These are phyloP conservation scores for Rasamsonia emersonii DNA, from an alignment of 2,329 filamentous ascomycete genomes.

Conservation along the genomic window DNA sequence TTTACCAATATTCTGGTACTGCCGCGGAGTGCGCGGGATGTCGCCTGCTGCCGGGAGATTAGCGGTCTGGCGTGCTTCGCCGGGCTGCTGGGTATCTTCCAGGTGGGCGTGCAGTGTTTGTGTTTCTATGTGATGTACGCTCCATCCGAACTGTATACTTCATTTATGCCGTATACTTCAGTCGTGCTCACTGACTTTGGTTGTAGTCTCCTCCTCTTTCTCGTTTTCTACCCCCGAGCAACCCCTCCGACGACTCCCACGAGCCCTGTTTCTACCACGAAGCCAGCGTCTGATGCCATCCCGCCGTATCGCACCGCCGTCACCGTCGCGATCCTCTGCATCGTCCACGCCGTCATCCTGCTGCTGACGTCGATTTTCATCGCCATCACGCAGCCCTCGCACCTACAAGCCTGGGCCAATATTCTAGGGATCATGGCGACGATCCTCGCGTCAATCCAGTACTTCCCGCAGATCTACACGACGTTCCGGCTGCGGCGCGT, in stretches of 20 bases:
- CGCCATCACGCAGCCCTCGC: conserved; percentile 51
- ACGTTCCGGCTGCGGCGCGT: conserved; percentile 80
- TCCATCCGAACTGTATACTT: conserved; percentile 1
- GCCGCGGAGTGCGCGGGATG: conserved; percentile 71
- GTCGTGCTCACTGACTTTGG: neutral
- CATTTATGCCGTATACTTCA: neutral
- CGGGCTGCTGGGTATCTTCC: conserved; percentile 77
- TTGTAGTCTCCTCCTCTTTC: conserved; percentile 75
- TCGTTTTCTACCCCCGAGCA: conserved; percentile 78
- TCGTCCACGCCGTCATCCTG: conserved; percentile 66
- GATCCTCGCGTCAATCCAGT: conserved; percentile 74
- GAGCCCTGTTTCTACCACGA: conserved; percentile 17
- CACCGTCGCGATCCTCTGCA: conserved; percentile 60
- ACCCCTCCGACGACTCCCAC: conserved; percentile 41
- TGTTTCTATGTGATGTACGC: conserved; percentile 82
- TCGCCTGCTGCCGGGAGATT: conserved; percentile 77
- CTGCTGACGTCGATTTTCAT: conserved; percentile 58
- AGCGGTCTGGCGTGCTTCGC: conserved; percentile 75
- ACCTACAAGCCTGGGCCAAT: conserved; percentile 74
- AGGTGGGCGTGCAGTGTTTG: conserved; percentile 84
- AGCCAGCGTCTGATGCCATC: conserved; percentile 25
- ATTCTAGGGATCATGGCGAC: conserved; percentile 72
- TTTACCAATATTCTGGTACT: conserved; percentile 89
- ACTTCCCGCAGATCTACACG: conserved; percentile 89
- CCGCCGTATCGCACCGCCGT: conserved; percentile 68